A percentile compares a stretch with the other conserved stretches of the same genome.
phyloP scores from a whole-genome alignment of 106 monocot species.

The Triglochin maritima region DNA sequence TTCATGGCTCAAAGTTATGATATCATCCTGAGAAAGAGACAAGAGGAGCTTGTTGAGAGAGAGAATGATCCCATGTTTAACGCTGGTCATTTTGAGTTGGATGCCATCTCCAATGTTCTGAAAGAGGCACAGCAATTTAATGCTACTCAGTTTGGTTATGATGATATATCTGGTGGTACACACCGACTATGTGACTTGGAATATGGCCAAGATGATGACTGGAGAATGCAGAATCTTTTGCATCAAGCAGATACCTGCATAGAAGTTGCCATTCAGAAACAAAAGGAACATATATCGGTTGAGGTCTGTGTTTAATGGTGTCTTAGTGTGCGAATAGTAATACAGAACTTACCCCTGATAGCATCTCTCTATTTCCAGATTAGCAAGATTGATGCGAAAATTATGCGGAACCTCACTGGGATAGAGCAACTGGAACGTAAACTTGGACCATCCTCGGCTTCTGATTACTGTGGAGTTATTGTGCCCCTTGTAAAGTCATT shows the following conservation, averaged over 20 bases:
- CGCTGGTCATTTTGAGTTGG: slow-evolving; percentile 43
- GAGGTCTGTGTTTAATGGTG: slow-evolving; percentile 39
- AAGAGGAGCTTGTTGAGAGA: slow-evolving; percentile 52
- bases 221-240: slow-evolving; percentile 44
- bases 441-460: slow-evolving; percentile 57
- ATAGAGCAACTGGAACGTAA: slow-evolving; percentile 63
- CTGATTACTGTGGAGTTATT: slow-evolving; percentile 66
- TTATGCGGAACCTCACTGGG: slow-evolving; percentile 43
- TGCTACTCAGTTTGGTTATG: slow-evolving; percentile 51
- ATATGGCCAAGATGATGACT: slow-evolving; percentile 39
- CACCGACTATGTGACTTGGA: slow-evolving; percentile 56
- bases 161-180: slow-evolving; percentile 46
- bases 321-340: background rate
- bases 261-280: slow-evolving; percentile 42
- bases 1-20: slow-evolving; percentile 42
- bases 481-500: slow-evolving; percentile 75
- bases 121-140: slow-evolving; percentile 64
- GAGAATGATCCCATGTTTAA: slow-evolving; percentile 34
- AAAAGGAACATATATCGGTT: slow-evolving; percentile 53
- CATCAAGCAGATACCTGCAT: slow-evolving; percentile 57
- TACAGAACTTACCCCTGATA: background rate
- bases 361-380: slow-evolving; percentile 33
- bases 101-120: slow-evolving; percentile 57
- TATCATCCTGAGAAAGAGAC: slow-evolving; percentile 45
- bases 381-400: slow-evolving; percentile 77